Conservation (phyloP, 345 rosid species). For the Cardamine occulta region DNA sequence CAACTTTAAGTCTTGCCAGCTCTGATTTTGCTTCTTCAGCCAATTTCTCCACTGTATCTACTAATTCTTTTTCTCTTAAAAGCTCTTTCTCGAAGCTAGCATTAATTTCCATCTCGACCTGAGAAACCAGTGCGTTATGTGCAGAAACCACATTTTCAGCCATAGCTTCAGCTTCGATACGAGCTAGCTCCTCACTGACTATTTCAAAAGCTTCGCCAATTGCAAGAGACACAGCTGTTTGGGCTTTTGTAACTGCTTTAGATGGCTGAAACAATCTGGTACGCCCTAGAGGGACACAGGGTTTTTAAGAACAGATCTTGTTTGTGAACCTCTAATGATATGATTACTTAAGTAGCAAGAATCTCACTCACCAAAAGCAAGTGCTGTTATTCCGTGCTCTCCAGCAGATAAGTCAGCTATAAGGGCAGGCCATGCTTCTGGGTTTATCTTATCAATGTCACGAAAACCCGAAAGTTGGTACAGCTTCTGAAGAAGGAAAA, state of each 20-base stretch:
- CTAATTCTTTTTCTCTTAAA: constrained; percentile 65
- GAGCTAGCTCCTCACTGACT: constrained; percentile 88
- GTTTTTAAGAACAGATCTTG: not conserved
- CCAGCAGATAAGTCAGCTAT: constrained; percentile 83
- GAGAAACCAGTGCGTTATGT: constrained; percentile 75
- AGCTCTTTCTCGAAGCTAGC: constrained; percentile 79
- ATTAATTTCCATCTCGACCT: constrained; percentile 82
- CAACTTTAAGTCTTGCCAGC: constrained; percentile 62
- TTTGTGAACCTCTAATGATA: constrained; percentile 23
- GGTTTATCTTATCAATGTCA: constrained; percentile 79
- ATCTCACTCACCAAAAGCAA: constrained; percentile 79
- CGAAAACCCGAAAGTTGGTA: constrained; percentile 79
- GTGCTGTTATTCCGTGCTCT: constrained; percentile 85
- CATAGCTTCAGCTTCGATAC: constrained; percentile 87
- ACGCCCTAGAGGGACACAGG: constrained; percentile 55
- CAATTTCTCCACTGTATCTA: constrained; percentile 73
- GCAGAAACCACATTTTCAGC: constrained; percentile 87
- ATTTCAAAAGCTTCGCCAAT: constrained; percentile 77
- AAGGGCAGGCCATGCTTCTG: constrained; percentile 93
- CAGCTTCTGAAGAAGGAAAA: constrained; percentile 51
- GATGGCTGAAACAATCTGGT: constrained; percentile 88
- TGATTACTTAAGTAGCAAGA: constrained; percentile 33
- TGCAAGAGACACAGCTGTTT: constrained; percentile 90
- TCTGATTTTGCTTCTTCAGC: constrained; percentile 82
- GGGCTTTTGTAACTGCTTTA: constrained; percentile 96